phyloP scores from a whole-genome alignment of 257 asterid species.

The Solanum clarkiae region DNA sequence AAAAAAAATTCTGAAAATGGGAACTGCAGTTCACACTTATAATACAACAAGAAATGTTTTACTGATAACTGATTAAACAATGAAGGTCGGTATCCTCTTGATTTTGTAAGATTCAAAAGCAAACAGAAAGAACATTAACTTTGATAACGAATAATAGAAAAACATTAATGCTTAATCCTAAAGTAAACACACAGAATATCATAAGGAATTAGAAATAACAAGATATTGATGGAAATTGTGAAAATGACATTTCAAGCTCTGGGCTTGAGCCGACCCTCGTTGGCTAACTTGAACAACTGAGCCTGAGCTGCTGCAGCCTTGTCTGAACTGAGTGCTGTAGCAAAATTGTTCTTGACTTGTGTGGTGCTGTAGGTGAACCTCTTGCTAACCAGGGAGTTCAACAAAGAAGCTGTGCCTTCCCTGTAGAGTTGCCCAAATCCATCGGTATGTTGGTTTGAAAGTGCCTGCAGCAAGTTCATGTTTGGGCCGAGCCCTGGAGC shows the following conservation, averaged over 20 bases:
- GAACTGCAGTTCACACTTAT: not conserved
- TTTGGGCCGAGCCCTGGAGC: constrained; percentile 4
- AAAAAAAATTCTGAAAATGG: not conserved
- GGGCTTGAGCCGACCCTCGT: constrained; percentile 13
- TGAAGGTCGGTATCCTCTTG: not conserved
- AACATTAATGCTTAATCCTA: not conserved
- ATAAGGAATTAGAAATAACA: not conserved
- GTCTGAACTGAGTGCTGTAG: constrained; percentile 9
- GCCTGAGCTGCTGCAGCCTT: constrained; percentile 14
- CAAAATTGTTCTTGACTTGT: constrained; percentile 14
- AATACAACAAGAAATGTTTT: not conserved
- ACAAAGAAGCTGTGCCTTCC: constrained; percentile 20
- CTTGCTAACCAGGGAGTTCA: constrained; percentile 11
- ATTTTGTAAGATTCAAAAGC: not conserved
- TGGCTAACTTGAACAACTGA: constrained; percentile 10
- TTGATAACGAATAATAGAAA: not conserved
- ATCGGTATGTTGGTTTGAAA: constrained; percentile 6
- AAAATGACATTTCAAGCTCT: not conserved
- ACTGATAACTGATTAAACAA: not conserved
- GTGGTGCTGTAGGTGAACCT: constrained; percentile 10
- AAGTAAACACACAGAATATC: not conserved
- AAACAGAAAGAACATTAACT: not conserved
- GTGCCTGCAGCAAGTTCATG: constrained; percentile 14
- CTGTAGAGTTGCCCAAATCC: constrained; percentile 17
- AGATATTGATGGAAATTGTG: not conserved